phyloP scores from a whole-genome alignment of 2,329 filamentous ascomycete genomes.

The Juglanconis oblonga region DNA sequence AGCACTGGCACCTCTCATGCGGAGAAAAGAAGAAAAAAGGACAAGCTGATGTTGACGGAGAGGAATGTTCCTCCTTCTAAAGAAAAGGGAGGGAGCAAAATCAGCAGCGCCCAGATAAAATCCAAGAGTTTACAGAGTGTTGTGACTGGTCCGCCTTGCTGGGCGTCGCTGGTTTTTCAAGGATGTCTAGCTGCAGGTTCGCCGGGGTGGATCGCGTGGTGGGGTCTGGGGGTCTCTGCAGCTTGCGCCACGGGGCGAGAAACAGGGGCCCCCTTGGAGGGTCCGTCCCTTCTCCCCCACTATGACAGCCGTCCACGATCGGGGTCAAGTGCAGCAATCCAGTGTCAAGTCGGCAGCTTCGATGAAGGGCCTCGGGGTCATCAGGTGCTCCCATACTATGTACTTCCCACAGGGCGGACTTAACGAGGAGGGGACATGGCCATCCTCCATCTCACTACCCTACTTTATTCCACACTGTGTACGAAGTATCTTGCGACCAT shows the following conservation, averaged over 20 bases:
- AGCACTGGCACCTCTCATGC: too few relatives aligned
- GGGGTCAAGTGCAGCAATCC: background rate
- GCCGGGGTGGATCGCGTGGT: background rate
- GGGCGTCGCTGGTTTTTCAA: slow-evolving; percentile 3
- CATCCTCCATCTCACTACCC: too few relatives aligned
- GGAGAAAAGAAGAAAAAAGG: too few relatives aligned
- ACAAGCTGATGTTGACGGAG: too few relatives aligned
- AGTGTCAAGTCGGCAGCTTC: too few relatives aligned
- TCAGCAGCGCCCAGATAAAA: background rate
- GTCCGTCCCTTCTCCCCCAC: background rate
- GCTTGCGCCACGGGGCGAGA: background rate
- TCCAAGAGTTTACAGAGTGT: background rate
- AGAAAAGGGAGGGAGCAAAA: background rate
- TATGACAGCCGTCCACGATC: background rate
- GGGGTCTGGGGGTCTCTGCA: background rate
- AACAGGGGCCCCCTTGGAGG: background rate
- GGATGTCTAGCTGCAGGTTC: slow-evolving; percentile 10
- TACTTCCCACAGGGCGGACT: too few relatives aligned
- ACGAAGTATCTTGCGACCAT: background rate
- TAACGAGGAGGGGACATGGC: too few relatives aligned
- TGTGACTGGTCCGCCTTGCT: background rate
- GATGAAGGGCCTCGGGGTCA: too few relatives aligned
- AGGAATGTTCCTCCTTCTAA: too few relatives aligned
- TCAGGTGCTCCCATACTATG: too few relatives aligned
- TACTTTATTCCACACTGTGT: background rate